A percentile compares a stretch with the other conserved stretches of the same genome.
Evolutionary conservation across 2,329 filamentous ascomycete genomes (phyloP).

Genomic region (Trichoderma koningii): DNA sequence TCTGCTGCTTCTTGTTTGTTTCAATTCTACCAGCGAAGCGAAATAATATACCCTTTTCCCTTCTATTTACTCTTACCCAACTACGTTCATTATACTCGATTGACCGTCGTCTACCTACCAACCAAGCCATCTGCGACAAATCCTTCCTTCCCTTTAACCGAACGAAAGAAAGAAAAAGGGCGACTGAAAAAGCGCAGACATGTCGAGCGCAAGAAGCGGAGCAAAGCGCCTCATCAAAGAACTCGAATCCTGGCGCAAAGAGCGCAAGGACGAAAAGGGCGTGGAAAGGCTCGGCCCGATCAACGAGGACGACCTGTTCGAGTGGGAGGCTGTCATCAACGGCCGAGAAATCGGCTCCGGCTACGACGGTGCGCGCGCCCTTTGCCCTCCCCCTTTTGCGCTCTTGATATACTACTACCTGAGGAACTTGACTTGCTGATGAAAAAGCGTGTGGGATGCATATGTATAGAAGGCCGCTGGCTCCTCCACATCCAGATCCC

Average conservation of each 20-base stretch:
- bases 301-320: slow-evolving; percentile 56
- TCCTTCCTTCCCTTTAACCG: neutral
- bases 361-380: slow-evolving; percentile 53
- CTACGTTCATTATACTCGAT: no score
- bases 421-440: no score
- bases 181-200: neutral
- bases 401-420: neutral
- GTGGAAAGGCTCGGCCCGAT: slow-evolving; percentile 62
- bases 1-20: neutral
- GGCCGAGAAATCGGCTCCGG: slow-evolving; percentile 57
- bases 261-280: slow-evolving; percentile 52
- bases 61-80: neutral
- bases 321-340: slow-evolving; percentile 63
- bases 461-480: slow-evolving; percentile 71
- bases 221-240: slow-evolving; percentile 61
- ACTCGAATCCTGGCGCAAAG: slow-evolving; percentile 55
- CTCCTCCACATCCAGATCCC: slow-evolving; percentile 77
- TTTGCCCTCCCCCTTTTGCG: slow-evolving; percentile 12
- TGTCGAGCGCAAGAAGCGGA: slow-evolving; percentile 51
- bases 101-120: no score
- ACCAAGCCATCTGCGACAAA: no score
- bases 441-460: neutral
- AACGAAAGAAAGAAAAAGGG: neutral
- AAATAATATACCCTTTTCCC: neutral
- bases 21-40: slow-evolving; percentile 6